These are phyloP conservation scores for Erysimum cheiranthoides DNA, from an alignment of 345 rosid species.

Conservation along the genomic window DNA sequence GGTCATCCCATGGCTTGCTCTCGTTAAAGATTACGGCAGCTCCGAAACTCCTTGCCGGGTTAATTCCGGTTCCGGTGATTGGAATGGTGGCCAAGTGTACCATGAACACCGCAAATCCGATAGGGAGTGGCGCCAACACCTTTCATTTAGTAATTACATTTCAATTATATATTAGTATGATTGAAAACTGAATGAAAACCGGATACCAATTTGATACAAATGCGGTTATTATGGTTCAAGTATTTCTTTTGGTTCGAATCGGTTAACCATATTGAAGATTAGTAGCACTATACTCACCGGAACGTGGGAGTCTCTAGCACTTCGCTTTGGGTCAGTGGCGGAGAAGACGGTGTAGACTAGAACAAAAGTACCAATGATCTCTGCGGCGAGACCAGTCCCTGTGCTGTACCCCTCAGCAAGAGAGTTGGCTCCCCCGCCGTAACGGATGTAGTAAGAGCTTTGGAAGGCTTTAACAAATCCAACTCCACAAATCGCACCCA, in stretches of 20 bases:
- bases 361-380: constrained; percentile 71
- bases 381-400: constrained; percentile 69
- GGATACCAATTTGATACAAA: not conserved
- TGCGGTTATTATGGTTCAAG: not conserved
- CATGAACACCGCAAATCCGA: constrained; percentile 98
- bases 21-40: constrained; percentile 87
- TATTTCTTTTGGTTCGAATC: not conserved
- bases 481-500: constrained; percentile 75
- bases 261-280: not conserved
- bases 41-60: constrained; percentile 97
- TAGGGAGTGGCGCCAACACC: constrained; percentile 97
- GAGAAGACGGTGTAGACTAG: constrained; percentile 74
- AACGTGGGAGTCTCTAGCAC: constrained; percentile 68
- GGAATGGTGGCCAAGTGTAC: constrained; percentile 95
- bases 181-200: not conserved
- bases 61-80: constrained; percentile 91
- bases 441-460: constrained; percentile 53
- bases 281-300: constrained; percentile 49
- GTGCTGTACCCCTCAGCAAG: constrained; percentile 54
- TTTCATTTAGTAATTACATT: constrained; percentile 39
- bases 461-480: constrained; percentile 70
- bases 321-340: constrained; percentile 72
- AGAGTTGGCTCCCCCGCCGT: constrained; percentile 72
- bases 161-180: not conserved
- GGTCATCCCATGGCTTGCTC: constrained; percentile 93